phyloP scores from a whole-genome alignment of 306 rosid species.

The Pyrus bretschneideri region DNA sequence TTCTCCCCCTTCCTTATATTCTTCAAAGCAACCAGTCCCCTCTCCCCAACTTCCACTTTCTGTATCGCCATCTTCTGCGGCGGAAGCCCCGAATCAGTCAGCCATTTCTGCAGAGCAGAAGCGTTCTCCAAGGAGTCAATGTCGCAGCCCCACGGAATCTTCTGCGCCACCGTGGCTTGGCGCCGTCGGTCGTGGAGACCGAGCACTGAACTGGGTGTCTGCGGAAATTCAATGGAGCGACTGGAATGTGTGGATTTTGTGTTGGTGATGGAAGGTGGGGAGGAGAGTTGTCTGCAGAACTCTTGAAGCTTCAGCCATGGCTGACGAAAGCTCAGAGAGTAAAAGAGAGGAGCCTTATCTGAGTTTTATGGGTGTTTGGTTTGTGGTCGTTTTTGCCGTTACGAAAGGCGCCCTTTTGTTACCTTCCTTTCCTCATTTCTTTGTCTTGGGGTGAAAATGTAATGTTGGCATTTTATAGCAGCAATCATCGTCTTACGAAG shows the following conservation, averaged over 20 bases:
- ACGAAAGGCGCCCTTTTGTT: background rate
- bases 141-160: constrained; percentile 86
- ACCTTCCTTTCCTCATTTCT: too few species aligned
- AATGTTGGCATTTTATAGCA: too few species aligned
- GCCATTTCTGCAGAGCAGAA: constrained; percentile 69
- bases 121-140: constrained; percentile 72
- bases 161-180: constrained; percentile 16
- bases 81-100: constrained; percentile 73
- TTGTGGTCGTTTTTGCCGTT: constrained; percentile 9
- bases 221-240: constrained; percentile 21
- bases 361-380: background rate
- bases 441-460: too few species aligned
- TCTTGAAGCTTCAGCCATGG: constrained; percentile 73
- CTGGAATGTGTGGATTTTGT: constrained; percentile 15
- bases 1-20: constrained; percentile 90
- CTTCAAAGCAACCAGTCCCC: constrained; percentile 87
- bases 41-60: constrained; percentile 79
- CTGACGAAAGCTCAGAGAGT: background rate
- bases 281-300: constrained; percentile 27
- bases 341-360: constrained; percentile 44
- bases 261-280: constrained; percentile 34
- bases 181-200: constrained; percentile 35
- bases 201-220: constrained; percentile 42
- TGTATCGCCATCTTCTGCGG: constrained; percentile 84
- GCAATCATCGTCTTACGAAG: too few species aligned